Percentiles rank a stretch among this genome's conserved stretches.
These are phyloP conservation scores for Helotiales sp. DNA, from an alignment of 2,329 filamentous ascomycete genomes.

Conservation along the genomic window DNA sequence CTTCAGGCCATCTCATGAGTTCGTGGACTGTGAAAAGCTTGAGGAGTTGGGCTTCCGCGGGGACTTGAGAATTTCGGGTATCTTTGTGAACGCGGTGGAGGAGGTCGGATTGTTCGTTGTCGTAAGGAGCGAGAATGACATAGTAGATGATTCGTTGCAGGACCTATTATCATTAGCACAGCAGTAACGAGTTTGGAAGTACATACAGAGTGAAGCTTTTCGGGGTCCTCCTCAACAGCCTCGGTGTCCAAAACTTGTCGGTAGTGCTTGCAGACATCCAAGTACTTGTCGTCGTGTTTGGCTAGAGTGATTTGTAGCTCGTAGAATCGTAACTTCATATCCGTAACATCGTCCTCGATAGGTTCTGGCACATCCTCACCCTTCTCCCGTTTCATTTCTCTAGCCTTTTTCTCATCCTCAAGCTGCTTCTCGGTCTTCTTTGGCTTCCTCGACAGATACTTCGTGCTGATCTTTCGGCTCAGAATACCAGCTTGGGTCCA, in stretches of 20 bases:
- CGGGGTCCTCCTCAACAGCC: constrained; percentile 85
- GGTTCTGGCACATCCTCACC: constrained; percentile 78
- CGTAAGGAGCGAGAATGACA: constrained; percentile 91
- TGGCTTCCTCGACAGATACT: constrained; percentile 84
- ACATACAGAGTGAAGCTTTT: constrained; percentile 81
- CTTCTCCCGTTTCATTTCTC: constrained; percentile 80
- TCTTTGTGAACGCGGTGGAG: constrained; percentile 91
- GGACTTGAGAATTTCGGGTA: constrained; percentile 73
- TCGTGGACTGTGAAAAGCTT: constrained; percentile 95
- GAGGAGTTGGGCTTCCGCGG: constrained; percentile 80
- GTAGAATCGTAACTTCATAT: constrained; percentile 93
- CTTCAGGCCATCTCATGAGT: constrained; percentile 97
- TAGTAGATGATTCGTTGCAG: constrained; percentile 97
- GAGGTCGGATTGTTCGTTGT: constrained; percentile 98
- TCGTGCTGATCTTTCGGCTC: constrained; percentile 94
- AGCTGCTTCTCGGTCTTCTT: constrained; percentile 89
- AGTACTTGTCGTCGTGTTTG: constrained; percentile 96
- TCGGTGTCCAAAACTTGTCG: constrained; percentile 95
- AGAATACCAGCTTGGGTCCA: constrained; percentile 96
- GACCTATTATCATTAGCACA: constrained; percentile 53
- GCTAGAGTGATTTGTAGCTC: constrained; percentile 95
- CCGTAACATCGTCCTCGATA: constrained; percentile 86
- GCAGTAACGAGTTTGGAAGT: neutral
- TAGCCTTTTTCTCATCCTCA: constrained; percentile 86
- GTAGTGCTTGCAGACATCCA: constrained; percentile 98